Evolutionary conservation across 768 basidiomycete genomes (phyloP).

Genomic region (Erythrobasidium yunnanense): DNA sequence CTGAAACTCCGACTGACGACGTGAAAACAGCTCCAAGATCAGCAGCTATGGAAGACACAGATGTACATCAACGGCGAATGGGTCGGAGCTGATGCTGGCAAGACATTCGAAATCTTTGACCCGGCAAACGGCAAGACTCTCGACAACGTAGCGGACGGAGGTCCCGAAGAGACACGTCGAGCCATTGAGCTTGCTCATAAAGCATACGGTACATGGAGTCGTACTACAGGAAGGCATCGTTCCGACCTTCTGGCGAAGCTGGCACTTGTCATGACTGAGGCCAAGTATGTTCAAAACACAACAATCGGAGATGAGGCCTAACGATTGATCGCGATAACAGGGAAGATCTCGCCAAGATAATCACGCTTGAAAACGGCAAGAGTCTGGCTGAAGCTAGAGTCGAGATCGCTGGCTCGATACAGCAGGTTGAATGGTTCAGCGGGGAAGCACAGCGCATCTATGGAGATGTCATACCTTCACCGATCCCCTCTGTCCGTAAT

Average conservation of each 20-base stretch:
- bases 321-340: background rate
- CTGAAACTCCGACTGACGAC: no score
- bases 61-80: slow-evolving; percentile 79
- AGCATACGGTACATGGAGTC: slow-evolving; percentile 75
- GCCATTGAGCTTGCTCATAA: slow-evolving; percentile 70
- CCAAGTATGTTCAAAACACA: slow-evolving; percentile 43
- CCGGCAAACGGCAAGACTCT: slow-evolving; percentile 75
- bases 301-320: no score
- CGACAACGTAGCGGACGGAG: slow-evolving; percentile 83
- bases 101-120: slow-evolving; percentile 45
- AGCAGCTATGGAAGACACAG: slow-evolving; percentile 61
- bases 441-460: slow-evolving; percentile 86
- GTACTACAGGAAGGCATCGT: slow-evolving; percentile 70
- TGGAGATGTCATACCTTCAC: slow-evolving; percentile 78
- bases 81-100: slow-evolving; percentile 56
- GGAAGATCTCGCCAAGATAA: slow-evolving; percentile 61
- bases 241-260: slow-evolving; percentile 76
- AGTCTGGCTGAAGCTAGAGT: slow-evolving; percentile 71
- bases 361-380: slow-evolving; percentile 93
- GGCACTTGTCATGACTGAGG: slow-evolving; percentile 63
- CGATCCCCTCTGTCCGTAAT: slow-evolving; percentile 60
- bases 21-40: slow-evolving; percentile 59
- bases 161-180: slow-evolving; percentile 63
- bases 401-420: slow-evolving; percentile 49
- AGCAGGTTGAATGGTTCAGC: slow-evolving; percentile 46